phyloP scores from a whole-genome alignment of 371 early-diverging fungal species.

The Aphelidium insulamus region DNA sequence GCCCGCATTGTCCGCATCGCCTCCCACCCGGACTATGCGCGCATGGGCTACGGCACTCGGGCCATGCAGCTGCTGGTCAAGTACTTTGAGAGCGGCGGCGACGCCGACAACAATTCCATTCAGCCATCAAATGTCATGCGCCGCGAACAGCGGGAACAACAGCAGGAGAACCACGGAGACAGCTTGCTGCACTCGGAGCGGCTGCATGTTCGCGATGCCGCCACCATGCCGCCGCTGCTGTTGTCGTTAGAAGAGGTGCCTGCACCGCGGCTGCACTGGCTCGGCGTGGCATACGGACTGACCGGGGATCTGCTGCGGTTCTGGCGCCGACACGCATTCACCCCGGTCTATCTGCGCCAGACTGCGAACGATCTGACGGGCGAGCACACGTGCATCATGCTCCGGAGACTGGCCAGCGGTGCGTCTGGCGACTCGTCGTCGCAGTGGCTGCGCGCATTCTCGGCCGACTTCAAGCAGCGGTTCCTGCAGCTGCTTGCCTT shows the following conservation, averaged over 20 bases:
- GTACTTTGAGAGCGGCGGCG: slow-evolving; percentile 60
- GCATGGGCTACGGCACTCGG: slow-evolving; percentile 93
- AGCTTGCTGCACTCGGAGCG: slow-evolving; percentile 48
- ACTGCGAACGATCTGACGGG: slow-evolving; percentile 93
- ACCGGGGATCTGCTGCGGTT: slow-evolving; percentile 78
- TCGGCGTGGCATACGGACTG: slow-evolving; percentile 94
- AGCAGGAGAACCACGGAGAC: not conserved
- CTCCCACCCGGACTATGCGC: slow-evolving; percentile 88
- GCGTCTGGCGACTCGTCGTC: slow-evolving; percentile 15
- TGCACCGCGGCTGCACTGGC: slow-evolving; percentile 63
- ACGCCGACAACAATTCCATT: slow-evolving; percentile 22
- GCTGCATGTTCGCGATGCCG: slow-evolving; percentile 60
- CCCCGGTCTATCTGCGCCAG: slow-evolving; percentile 90
- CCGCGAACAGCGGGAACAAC: not conserved
- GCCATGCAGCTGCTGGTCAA: slow-evolving; percentile 64
- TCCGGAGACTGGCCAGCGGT: slow-evolving; percentile 38
- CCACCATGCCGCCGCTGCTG: slow-evolving; percentile 72
- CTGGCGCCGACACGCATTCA: slow-evolving; percentile 83
- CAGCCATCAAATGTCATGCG: not conserved
- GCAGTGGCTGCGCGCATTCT: slow-evolving; percentile 51
- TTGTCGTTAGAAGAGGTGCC: slow-evolving; percentile 54
- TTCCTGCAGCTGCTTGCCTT: slow-evolving; percentile 69
- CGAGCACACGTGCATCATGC: slow-evolving; percentile 92
- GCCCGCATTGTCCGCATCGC: slow-evolving; percentile 99
- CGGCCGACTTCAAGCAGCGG: slow-evolving; percentile 63